Evolutionary conservation across 2,329 filamentous ascomycete species (phyloP), one percentile per base, ranked within the genome.

Genomic region (Trichoderma citrinoviride): DNA sequence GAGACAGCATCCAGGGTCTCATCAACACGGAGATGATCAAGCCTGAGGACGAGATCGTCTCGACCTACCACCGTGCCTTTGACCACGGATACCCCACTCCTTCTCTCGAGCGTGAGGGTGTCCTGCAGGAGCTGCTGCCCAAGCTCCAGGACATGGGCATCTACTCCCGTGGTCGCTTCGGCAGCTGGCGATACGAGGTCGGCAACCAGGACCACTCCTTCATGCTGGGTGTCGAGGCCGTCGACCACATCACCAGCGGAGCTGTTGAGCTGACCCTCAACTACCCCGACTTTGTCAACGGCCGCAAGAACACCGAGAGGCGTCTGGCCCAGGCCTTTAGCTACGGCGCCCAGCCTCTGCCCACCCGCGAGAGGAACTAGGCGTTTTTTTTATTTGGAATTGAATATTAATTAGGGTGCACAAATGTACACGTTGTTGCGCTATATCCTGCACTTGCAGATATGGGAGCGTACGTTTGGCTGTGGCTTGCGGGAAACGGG

Each of bases 71-170:
- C 86, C 92, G 95, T 80, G 88, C 91, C 79, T 99, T 99, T 80
- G 91, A 97, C 78, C 95, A 98, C 83, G 95, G 95, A 71, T 99
- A 99, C 84, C 95, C 95, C 68, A 99, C 95, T 17, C 95, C 95
- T 29, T 87, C 90, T 40, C 87, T 99, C 46, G 95, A 98, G 87
- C 91, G 95, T 79, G 95, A 99, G 79, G 93, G 92, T 71, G 93
- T 95, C 53, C 87, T 99, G 71, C 96, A 90, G 80, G 82, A 97
- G 82, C 87, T 99, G 64, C 89, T 99, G 58, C 95, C 95, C 73
- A 93, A 92, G 82, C 89, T 99, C 66, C 90, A 96, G 81, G 90
- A 88, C 68, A 87, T 92, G 83, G 94, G 89, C 76, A 99, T 99
- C 80, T 91, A 89, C 83, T 97, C 93, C 52, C 92, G 95, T 79